Conservation (phyloP, 192 early-diverging fungal genomes). For the Coemansia furcata region DNA sequence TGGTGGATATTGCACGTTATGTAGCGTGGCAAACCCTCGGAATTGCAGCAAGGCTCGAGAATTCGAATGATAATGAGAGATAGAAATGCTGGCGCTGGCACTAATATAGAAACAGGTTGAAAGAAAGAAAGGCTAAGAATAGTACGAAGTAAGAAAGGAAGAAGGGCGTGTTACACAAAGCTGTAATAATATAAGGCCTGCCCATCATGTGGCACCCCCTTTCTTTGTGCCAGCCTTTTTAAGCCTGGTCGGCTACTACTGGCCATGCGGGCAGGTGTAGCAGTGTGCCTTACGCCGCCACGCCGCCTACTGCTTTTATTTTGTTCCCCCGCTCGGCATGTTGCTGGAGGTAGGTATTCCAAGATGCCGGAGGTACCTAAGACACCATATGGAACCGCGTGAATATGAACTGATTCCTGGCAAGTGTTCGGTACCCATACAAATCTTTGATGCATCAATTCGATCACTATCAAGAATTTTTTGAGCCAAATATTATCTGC, state of each 20-base stretch:
- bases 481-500: background rate
- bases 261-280: background rate
- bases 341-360: background rate
- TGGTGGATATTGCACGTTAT: background rate
- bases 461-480: background rate
- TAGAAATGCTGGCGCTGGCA: background rate
- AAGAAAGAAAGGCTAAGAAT: background rate
- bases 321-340: background rate
- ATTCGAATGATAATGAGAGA: background rate
- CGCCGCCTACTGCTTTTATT: background rate
- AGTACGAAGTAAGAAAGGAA: background rate
- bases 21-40: background rate
- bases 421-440: background rate
- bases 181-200: background rate
- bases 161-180: background rate
- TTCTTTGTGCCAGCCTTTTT: background rate
- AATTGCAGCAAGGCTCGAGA: background rate
- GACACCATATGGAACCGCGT: background rate
- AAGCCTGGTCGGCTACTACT: background rate
- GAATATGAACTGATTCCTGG: background rate
- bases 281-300: background rate
- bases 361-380: background rate
- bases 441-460: background rate
- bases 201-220: background rate
- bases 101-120: background rate